Evolutionary conservation across 345 rosid genomes (phyloP), one percentile per base, ranked within the genome.

Genomic region (Lepidium aucheri): DNA sequence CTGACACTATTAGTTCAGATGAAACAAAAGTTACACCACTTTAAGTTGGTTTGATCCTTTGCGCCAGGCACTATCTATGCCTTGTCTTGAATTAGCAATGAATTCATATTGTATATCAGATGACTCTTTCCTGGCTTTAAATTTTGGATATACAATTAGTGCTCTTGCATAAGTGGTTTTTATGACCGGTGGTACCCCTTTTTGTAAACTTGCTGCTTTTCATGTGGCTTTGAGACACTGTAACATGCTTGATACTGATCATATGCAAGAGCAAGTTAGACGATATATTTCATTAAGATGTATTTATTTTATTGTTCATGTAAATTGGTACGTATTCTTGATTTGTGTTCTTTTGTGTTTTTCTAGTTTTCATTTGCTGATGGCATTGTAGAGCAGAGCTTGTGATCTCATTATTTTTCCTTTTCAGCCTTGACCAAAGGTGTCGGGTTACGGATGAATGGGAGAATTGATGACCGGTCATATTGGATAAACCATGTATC

Each of bases 381-480:
- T 53, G 16, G 40, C 57, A 4, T 22, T 46, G 50, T 28, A 10
- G 63, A 54, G 26, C 49, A 68, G 56, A 53, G 52, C 8, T 43
- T 34, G 16, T 53, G 17, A 72, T 55, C 44, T n/a, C 40, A 50
- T 36, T 50, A 33, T 34, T 15, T 53, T 73, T 33, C 53, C 33
- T 49, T 59, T 82, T 59, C 83, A 94, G 97, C 96, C 34, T 82
- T 94, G 68, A 87, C 83, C 58, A 94, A 94, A 80, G 83, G 93
- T 72, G 80, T 69, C 1, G 95, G 96, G 13, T 63, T 94, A 85
- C 79, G 83, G 68, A 72, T 69, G 67, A 95, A 90, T 24, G 96
- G 97, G 60, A 85, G 89, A 78, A 82, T 94, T 67, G 99, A 90
- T 49, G 96, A 90, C 38, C 91, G 93, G 7, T 88, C 97, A 18